Evolutionary conservation across 495 filamentous ascomycete species (phyloP).

Genomic region (Penicillium canariense): DNA sequence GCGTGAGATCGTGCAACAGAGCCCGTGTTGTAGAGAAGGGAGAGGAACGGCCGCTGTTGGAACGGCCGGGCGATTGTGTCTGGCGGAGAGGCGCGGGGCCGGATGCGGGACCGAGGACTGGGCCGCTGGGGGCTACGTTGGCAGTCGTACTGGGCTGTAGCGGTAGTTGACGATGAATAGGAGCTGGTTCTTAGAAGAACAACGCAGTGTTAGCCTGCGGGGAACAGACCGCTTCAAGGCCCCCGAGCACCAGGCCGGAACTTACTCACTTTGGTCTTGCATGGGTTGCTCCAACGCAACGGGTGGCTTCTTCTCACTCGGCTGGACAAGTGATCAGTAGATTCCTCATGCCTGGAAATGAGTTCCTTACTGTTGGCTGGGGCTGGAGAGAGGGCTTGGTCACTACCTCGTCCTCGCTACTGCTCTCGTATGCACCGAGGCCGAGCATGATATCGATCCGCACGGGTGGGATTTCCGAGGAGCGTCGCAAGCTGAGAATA

Average conservation of each 20-base stretch:
- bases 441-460: slow-evolving; percentile 53
- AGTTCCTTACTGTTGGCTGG: slow-evolving; percentile 18
- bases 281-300: slow-evolving; percentile 1
- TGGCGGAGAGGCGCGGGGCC: slow-evolving; percentile 38
- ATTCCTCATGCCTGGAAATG: no score
- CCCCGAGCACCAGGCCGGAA: not conserved
- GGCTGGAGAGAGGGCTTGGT: slow-evolving; percentile 5
- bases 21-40: slow-evolving; percentile 67
- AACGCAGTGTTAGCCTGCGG: slow-evolving; percentile 13
- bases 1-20: slow-evolving; percentile 74
- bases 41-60: slow-evolving; percentile 51
- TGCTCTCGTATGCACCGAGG: slow-evolving; percentile 72
- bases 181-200: slow-evolving; percentile 3
- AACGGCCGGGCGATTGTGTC: slow-evolving; percentile 13
- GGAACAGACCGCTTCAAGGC: not conserved
- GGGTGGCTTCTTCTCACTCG: slow-evolving; percentile 1
- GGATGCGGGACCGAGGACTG: slow-evolving; percentile 46
- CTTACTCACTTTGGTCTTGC: slow-evolving; percentile 18
- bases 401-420: slow-evolving; percentile 67
- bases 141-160: not conserved
- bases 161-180: not conserved
- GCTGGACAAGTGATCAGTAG: not conserved
- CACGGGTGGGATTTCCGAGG: not conserved
- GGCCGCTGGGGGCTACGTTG: slow-evolving; percentile 32
- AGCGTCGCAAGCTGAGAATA: no score